Conservation (phyloP, 2,329 filamentous ascomycete genomes). For the Aspergillus chevalieri region DNA sequence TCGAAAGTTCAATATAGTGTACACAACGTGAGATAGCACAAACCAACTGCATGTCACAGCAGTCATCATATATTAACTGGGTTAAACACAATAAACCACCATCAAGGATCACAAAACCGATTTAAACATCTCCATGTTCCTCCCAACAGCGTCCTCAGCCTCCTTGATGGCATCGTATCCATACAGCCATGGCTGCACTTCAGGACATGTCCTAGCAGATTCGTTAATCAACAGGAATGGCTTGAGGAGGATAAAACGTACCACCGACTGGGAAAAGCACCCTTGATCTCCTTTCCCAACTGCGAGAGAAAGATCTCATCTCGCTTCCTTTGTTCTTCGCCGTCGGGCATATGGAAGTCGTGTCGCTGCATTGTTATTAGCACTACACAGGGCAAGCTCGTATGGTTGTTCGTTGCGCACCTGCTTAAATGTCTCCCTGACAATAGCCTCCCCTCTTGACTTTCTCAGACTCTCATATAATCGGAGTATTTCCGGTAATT, state of each 20-base stretch:
- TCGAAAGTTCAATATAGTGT: too few species aligned
- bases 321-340: conserved; percentile 52
- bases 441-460: conserved; percentile 49
- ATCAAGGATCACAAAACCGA: too few species aligned
- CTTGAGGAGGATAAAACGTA: conserved; percentile 11
- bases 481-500: conserved; percentile 39
- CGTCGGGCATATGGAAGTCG: conserved; percentile 50
- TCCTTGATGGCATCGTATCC: conserved; percentile 58
- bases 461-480: conserved; percentile 45
- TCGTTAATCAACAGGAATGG: background rate
- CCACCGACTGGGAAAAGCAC: conserved; percentile 58
- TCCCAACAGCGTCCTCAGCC: conserved; percentile 38
- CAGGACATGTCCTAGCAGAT: conserved; percentile 48
- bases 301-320: conserved; percentile 54
- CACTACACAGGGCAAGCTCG: background rate
- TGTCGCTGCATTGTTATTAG: conserved; percentile 33
- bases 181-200: conserved; percentile 59
- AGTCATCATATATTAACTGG: too few species aligned
- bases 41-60: too few species aligned
- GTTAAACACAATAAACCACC: too few species aligned
- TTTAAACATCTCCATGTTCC: conserved; percentile 17
- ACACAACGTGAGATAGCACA: too few species aligned
- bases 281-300: conserved; percentile 47
- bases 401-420: conserved; percentile 9
- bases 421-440: conserved; percentile 55